Conservation (phyloP, 352 stramenopile genomes). For the Phytophthora syringae region DNA sequence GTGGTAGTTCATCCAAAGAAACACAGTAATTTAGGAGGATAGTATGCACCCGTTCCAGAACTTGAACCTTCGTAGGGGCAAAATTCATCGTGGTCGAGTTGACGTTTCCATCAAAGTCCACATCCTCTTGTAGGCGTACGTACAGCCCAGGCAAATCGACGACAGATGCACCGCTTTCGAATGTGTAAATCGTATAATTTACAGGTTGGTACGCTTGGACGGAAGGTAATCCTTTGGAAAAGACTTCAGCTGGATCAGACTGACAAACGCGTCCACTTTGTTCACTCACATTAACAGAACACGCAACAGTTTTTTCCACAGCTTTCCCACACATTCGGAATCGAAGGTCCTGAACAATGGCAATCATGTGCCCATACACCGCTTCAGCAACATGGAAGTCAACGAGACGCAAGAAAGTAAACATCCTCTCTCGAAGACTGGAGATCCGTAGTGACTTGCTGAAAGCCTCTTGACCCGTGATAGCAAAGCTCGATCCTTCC, state of each 20-base stretch:
- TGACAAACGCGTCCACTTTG: conserved; percentile 5
- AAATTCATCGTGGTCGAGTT: conserved; percentile 32
- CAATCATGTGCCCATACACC: conserved; percentile 43
- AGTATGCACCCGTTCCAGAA: conserved; percentile 50
- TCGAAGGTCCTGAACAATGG: conserved; percentile 40
- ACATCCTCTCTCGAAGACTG: conserved; percentile 59
- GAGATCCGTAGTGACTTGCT: conserved; percentile 33
- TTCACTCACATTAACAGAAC: background rate
- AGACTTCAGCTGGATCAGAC: background rate
- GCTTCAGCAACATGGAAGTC: conserved; percentile 56
- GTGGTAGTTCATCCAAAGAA: conserved; percentile 45
- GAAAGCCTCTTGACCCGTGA: conserved; percentile 28
- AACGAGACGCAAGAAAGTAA: conserved; percentile 56
- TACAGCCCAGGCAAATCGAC: conserved; percentile 34
- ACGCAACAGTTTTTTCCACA: background rate
- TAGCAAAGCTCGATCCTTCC: conserved; percentile 17
- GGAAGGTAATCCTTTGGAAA: background rate
- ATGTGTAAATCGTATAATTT: conserved; percentile 5
- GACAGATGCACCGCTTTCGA: background rate
- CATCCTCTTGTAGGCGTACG: conserved; percentile 20
- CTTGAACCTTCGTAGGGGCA: conserved; percentile 35
- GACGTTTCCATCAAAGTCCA: conserved; percentile 32
- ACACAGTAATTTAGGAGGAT: conserved; percentile 56
- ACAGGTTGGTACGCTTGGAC: conserved; percentile 4
- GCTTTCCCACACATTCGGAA: conserved; percentile 39